Evolutionary conservation across 805 yeast genomes (phyloP).

Genomic region (Tetrapisispora nanseiensis): DNA sequence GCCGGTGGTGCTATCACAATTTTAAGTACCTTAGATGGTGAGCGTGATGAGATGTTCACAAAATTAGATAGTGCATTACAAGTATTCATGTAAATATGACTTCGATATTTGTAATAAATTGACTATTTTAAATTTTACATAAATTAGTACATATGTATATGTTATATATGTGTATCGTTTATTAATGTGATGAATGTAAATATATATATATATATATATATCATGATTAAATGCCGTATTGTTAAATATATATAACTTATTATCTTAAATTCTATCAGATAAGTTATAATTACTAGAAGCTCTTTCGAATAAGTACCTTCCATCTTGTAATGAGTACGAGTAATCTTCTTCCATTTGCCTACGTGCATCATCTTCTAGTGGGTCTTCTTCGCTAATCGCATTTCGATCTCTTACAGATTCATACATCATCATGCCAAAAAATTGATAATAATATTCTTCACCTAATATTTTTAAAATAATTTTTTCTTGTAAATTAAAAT

Average conservation of each 20-base stretch:
- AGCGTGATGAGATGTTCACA: conserved; percentile 83
- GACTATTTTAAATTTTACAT: neutral
- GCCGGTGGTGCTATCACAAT: conserved; percentile 98
- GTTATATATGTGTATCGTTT: too few relatives aligned
- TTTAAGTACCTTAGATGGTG: conserved; percentile 70
- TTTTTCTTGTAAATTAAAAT: conserved; percentile 24
- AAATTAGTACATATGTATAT: too few relatives aligned
- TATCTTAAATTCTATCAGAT: neutral
- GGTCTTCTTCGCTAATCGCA: conserved; percentile 10
- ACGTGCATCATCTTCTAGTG: conserved; percentile 5
- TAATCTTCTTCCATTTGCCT: conserved; percentile 36
- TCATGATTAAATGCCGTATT: neutral
- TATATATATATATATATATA: too few relatives aligned
- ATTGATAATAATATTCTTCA: conserved; percentile 27
- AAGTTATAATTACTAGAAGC: conserved; percentile 16
- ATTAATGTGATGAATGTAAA: too few relatives aligned
- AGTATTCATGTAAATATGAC: conserved; percentile 25
- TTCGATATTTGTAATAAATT: neutral
- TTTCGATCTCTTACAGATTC: conserved; percentile 13
- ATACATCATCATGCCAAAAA: conserved; percentile 26
- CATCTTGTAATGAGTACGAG: conserved; percentile 28
- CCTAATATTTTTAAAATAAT: conserved; percentile 23
- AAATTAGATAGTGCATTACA: conserved; percentile 76
- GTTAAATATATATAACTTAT: neutral
- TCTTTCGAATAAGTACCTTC: conserved; percentile 25